phyloP scores from a whole-genome alignment of 2,329 filamentous ascomycete genomes.

The Botrytis tulipae region DNA sequence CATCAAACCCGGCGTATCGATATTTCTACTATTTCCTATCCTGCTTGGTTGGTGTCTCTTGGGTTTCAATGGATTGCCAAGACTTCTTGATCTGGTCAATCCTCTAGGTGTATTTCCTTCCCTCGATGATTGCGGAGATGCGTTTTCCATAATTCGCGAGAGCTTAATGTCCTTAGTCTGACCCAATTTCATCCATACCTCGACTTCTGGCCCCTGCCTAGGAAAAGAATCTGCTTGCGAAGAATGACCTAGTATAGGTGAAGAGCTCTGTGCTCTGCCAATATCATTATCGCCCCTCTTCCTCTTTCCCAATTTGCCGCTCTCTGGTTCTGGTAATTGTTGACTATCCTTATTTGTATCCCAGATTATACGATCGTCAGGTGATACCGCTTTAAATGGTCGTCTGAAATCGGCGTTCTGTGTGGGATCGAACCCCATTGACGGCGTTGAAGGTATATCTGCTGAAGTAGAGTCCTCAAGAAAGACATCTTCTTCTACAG shows the following conservation, averaged over 20 bases:
- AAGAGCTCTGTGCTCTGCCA: constrained; percentile 60
- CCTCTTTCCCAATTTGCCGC: constrained; percentile 38
- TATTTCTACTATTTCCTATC: constrained; percentile 40
- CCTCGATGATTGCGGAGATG: constrained; percentile 62
- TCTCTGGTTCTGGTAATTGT: constrained; percentile 46
- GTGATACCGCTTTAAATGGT: constrained; percentile 52
- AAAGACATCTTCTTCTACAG: background rate
- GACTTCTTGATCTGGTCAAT: constrained; percentile 17
- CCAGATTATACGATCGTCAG: constrained; percentile 62
- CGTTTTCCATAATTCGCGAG: constrained; percentile 66
- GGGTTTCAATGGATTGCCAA: constrained; percentile 31
- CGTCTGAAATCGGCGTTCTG: constrained; percentile 25
- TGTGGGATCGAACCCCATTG: constrained; percentile 46
- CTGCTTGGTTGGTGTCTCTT: constrained; percentile 71
- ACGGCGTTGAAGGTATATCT: constrained; percentile 46
- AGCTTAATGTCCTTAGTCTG: constrained; percentile 47
- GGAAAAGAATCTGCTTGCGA: constrained; percentile 45
- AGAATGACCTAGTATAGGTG: constrained; percentile 52
- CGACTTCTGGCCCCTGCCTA: constrained; percentile 68
- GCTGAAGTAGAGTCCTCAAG: background rate
- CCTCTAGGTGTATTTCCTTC: constrained; percentile 34
- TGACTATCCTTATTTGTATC: constrained; percentile 47
- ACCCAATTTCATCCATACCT: constrained; percentile 76
- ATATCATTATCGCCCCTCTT: constrained; percentile 37
- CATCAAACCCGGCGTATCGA: constrained; percentile 53